Evolutionary conservation across 1,284 basidiomycete genomes (phyloP).

Genomic region (Malassezia equina): DNA sequence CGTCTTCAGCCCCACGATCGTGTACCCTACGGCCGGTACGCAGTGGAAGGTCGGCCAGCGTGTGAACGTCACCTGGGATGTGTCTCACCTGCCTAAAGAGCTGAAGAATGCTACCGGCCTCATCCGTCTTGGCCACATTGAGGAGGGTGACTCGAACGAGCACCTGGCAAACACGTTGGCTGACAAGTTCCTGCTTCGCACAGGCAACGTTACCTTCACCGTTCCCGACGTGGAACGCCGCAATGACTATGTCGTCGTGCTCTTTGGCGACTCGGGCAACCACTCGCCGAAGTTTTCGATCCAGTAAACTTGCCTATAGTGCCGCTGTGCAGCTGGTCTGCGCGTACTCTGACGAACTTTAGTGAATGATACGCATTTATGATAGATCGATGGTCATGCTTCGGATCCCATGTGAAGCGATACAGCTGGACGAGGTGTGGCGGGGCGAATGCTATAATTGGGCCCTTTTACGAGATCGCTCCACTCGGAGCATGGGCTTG

Average conservation of each 20-base stretch:
- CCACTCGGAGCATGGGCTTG: too few relatives aligned
- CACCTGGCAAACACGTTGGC: constrained; percentile 22
- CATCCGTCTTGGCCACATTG: constrained; percentile 22
- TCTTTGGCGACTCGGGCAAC: constrained; percentile 30
- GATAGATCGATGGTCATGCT: too few relatives aligned
- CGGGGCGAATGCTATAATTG: too few relatives aligned
- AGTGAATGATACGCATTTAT: neutral
- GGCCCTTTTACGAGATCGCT: too few relatives aligned
- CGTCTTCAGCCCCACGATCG: constrained; percentile 25
- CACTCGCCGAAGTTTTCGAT: constrained; percentile 24
- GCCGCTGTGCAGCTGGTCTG: neutral
- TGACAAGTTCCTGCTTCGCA: constrained; percentile 14
- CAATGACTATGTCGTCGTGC: constrained; percentile 26
- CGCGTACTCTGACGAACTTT: neutral
- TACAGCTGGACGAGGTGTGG: too few relatives aligned
- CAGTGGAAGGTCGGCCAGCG: constrained; percentile 20
- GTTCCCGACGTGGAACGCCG: constrained; percentile 19
- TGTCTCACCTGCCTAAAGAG: constrained; percentile 11
- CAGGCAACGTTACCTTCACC: constrained; percentile 17
- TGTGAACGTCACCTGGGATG: constrained; percentile 19
- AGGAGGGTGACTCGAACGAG: constrained; percentile 10
- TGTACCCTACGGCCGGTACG: constrained; percentile 10
- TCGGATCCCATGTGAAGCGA: too few relatives aligned
- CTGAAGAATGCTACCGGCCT: constrained; percentile 3
- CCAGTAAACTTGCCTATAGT: constrained; percentile 1